Evolutionary conservation across 169 alveolate species (phyloP), one percentile per base, ranked within the genome.

Genomic region (Eimeria sp.): DNA sequence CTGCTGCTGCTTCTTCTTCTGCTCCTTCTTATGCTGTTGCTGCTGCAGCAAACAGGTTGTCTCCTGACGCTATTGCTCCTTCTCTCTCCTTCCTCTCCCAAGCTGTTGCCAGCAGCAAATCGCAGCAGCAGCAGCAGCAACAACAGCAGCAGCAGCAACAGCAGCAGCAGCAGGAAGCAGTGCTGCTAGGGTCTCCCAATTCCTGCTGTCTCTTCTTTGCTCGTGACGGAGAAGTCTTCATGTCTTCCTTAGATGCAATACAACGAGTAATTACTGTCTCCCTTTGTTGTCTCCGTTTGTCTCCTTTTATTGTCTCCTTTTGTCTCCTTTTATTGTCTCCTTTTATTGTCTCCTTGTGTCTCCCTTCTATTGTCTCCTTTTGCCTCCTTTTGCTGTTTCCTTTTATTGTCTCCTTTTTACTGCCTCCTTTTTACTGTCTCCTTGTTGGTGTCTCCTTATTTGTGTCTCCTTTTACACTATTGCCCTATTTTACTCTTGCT

Each of bases 111-210:
- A 22, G 67, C 58, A 78, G 67, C 67, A 78, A 4, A 27, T 49
- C 7, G 57, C 84, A 73, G 22, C 67, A 40, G 65, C 89, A 45
- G 89, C 89, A 78, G 89, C 89, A 78, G 58, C 89, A 78, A 43
- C 47, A 47, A 67, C 89, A 47, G 89, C 89, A 78, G 89, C 89
- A 78, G 67, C 67, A 78, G 58, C 47, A 47, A 45, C 47, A 78
- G 67, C 67, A 18, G 65, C 89, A n/a, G 89, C 89, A 45, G 89
- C 89, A n/a, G 89, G 65, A 45, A 65, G 34, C 30, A n/a, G 67
- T 78, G 89, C 89, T 78, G 34, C 89, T 78, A 58, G 89, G 89
- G 47, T 45, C 67, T 47, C 89, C 89, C 0, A 78, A 78, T 78
- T 61, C 89, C 2, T 18, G 40, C 7, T 78, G 67, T 27, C 58